Evolutionary conservation across 345 rosid species (phyloP), one percentile per base, ranked within the genome.

Genomic region (Syzygium grande): DNA sequence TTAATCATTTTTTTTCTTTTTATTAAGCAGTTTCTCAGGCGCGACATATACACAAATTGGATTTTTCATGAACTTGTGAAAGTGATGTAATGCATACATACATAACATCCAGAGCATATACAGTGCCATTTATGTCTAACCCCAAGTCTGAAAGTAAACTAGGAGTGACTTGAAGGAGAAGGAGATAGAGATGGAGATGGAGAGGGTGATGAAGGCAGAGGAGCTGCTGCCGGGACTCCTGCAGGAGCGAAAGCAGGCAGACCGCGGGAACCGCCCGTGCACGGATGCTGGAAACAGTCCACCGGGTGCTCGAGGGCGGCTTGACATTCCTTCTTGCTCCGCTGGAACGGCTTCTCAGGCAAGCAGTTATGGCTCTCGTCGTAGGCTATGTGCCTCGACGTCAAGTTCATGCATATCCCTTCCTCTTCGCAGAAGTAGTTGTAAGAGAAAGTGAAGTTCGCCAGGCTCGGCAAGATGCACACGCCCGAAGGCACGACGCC

Each of bases 371-470:
- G 79, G 41, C 97, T 91, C 79, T 97, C 98, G 63, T 96, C 98
- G 19, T 92, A 94, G 83, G 79, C 91, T 53, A 92, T 86, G 52
- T 95, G 96, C 52, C 84, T 92, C 2, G 95, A 89, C 30, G 96
- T 94, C 89, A 95, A 89, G 90, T 97, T 95, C 89, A 49, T 88
- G 90, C 99, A 97, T 83, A 91, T 89, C 1, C 97, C 96, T 85
- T 95, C 96, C 90, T 97, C 99, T 90, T 95, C 99, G 63, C 91
- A 92, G 90, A 97, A 96, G 91, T 92, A 96, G 89, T 97, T 96
- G 86, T 95, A 91, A 84, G 98, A 94, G 86, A 94, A 88, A 9
- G 97, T 95, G 84, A 97, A 92, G 86, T 95, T 97, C 23, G 77
- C 65, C 89, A 97, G 58, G 86, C 87, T 95, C 55, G 99, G 99